Base-by-base conservation (phyloP, 116 monocot species). In the Papilionanthe hybrid region DNA sequence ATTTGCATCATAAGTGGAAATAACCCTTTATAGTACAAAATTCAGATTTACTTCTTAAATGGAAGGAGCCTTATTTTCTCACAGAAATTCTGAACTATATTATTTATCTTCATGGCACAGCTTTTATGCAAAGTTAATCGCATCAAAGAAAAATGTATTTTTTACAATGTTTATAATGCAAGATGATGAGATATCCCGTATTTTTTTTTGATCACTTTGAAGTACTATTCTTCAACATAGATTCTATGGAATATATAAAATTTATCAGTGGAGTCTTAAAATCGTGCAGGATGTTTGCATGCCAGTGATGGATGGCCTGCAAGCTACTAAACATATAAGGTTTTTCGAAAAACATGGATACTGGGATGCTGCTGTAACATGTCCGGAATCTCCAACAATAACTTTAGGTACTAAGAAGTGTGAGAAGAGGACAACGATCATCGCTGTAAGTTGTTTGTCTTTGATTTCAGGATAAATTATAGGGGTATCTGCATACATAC, bases 271-370 rank as follows among this genome's bases (percentile, higher is more conserved):
- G 13, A 53, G 4, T 15, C 53, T 69, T 28, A 53, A 55, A 68
- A n/a, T 42, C 50, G 12, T 81, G 29, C 84, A 93, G 93, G 93
- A 93, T 91, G 89, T 93, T 71, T 88, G 80, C 86, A 93, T 93
- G 93, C 93, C 93, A 78, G 82, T 91, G 80, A 93, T 93, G 93
- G 91, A 93, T 80, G 93, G 93, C 11, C 50, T 93, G 41, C 86
- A 91, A 85, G 93, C 93, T 18, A 91, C 93, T 45, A 88, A 84
- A 84, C 76, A 87, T 37, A 91, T 93, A 81, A 91, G 93, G 19
- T 87, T 83, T 29, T 93, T 82, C 49, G 93, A 93, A 80, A 83
- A 87, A 63, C 67, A 80, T 81, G 93, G 91, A 44, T 83, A 65
- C 75, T 91, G 93, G 93, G 89, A 91, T 89, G 72, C 82, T 73